Conservation (phyloP, 176 grass and related monocot genomes). For the Zoysia pacifica region DNA sequence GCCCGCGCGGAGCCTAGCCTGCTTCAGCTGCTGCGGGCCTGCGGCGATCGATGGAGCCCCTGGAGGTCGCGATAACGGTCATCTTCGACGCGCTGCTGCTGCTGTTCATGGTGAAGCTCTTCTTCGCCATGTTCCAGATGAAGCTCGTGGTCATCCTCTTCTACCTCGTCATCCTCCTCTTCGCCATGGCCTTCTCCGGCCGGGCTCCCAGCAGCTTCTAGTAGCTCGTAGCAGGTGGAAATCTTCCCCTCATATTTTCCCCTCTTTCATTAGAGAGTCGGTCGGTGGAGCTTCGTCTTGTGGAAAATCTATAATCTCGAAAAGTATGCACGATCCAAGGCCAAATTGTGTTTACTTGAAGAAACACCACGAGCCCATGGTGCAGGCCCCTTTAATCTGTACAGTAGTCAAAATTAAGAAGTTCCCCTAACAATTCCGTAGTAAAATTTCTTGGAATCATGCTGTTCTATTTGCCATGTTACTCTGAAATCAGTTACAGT, state of each 20-base stretch:
- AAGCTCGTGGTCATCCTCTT: conserved; percentile 72
- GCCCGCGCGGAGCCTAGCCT: not conserved
- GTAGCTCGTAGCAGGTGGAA: conserved; percentile 34
- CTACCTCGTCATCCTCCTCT: conserved; percentile 63
- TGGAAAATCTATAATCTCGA: conserved; percentile 2
- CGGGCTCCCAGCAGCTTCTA: conserved; percentile 45
- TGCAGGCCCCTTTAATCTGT: conserved; percentile 1
- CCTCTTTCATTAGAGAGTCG: not conserved
- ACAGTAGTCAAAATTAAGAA: not conserved
- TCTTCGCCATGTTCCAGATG: conserved; percentile 71
- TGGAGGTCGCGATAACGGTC: conserved; percentile 61
- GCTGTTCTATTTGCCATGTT: not conserved
- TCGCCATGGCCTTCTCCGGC: conserved; percentile 65
- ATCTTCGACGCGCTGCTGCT: conserved; percentile 67
- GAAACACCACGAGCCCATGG: not conserved
- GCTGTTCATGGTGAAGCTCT: conserved; percentile 78
- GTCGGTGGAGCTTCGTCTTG: conserved; percentile 25
- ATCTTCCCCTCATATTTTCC: not conserved
- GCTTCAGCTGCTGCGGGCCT: not conserved
- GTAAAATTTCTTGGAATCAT: conserved; percentile 16
- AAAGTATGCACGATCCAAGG: conserved; percentile 12
- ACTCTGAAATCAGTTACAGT: not conserved
- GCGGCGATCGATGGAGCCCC: conserved; percentile 40
- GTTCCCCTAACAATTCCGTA: not conserved
- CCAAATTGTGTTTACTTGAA: conserved; percentile 27